Evolutionary conservation across 192 early-diverging fungal genomes (phyloP).

Genomic region (Dimargaris verticillata): DNA sequence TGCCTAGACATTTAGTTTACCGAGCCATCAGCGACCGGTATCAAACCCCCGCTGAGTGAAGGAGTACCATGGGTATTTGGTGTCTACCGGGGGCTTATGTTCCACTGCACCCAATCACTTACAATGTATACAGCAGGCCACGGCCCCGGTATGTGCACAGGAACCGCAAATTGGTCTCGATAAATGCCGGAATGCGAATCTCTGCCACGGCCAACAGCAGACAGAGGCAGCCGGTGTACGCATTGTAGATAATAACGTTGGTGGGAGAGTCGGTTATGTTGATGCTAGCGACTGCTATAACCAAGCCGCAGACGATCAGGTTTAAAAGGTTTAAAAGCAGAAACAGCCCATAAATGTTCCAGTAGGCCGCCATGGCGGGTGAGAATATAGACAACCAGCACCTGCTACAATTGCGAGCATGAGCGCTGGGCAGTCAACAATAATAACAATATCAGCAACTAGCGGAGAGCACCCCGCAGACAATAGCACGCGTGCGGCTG

Average conservation of each 20-base stretch:
- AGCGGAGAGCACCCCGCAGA: no score
- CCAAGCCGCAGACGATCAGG: slow-evolving; percentile 20
- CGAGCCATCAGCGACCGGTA: no score
- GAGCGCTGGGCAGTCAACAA: no score
- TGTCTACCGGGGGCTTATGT: not conserved
- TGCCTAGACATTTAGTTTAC: no score
- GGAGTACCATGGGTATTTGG: not conserved
- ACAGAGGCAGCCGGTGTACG: slow-evolving; percentile 26
- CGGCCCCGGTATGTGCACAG: slow-evolving; percentile 36
- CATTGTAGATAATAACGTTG: slow-evolving; percentile 32
- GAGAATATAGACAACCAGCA: no score
- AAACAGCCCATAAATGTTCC: slow-evolving; percentile 27
- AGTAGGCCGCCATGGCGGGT: slow-evolving; percentile 18
- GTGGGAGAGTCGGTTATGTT: slow-evolving; percentile 28
- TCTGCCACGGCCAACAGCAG: slow-evolving; percentile 32
- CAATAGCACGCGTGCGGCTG: no score
- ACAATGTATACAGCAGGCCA: slow-evolving; percentile 37
- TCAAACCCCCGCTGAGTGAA: no score
- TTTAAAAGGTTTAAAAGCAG: slow-evolving; percentile 29
- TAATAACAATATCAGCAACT: no score
- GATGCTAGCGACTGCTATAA: slow-evolving; percentile 21
- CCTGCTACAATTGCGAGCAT: no score
- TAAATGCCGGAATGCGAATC: slow-evolving; percentile 23
- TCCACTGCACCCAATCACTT: slow-evolving; percentile 10
- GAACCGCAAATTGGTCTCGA: slow-evolving; percentile 30